Evolutionary conservation across 805 yeast species (phyloP), one percentile per base, ranked within the genome.

Genomic region (Isabelozyma rhagii): DNA sequence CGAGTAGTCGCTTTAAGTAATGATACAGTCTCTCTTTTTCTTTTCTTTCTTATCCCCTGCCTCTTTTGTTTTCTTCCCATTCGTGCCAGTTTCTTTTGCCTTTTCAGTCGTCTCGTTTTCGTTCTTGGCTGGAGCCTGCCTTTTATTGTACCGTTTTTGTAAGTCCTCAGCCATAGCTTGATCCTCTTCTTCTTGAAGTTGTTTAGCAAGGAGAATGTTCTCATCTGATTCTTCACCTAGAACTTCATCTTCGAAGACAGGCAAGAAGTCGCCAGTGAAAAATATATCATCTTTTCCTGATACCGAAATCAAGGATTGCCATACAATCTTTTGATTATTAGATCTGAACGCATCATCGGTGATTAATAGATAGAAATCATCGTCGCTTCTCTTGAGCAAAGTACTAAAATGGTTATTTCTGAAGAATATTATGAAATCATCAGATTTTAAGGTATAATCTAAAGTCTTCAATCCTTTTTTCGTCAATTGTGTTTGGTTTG

Each of bases 361-460:
- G 3, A 88, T 85, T 27, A 93, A 71, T 5, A 81, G 66, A 60
- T 80, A 90, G 31, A 93, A 70, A 40, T 66, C 75, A 42, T 61
- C 57, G 48, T 75, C 75, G 28, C 73, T 74, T 18, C 64, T 63
- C 59, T 84, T 84, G 56, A 74, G 79, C 9, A 92, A 62, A 0
- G 97, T 89, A 54, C 80, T 80, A 67, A 89, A 93, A 64, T 91
- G 97, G 64, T 94, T 92, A 66, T 94, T 93, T 60, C 97, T 78
- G 71, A 92, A 94, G 53, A 93, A 79, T 0, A 93, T 82, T 1
- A 84, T 80, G 48, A 84, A 75, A 6, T 84, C 78, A 41, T 83
- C 83, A 13, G 77, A 75, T 1, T 66, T 61, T 27, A 89, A 62
- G 3, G 74, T 59, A 5, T 67, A 63, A 51, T 71, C 69, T 53